These are phyloP conservation scores for Herpotrichia juniperi DNA, from an alignment of 2,329 filamentous ascomycete genomes.

Conservation along the genomic window DNA sequence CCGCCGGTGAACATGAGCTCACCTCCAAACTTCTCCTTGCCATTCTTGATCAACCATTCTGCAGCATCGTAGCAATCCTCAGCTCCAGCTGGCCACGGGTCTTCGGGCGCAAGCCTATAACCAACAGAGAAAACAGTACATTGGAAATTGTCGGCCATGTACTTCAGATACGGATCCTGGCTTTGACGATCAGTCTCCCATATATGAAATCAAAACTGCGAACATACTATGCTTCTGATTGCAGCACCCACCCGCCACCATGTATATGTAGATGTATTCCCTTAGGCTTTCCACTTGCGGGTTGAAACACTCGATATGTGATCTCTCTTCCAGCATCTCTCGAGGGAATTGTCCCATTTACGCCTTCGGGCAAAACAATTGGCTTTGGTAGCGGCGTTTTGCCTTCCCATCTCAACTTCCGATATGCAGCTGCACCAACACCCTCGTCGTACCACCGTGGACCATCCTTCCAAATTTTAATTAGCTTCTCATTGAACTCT, in stretches of 20 bases:
- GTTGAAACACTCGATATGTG: constrained; percentile 59
- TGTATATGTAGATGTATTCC: constrained; percentile 64
- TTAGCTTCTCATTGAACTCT: constrained; percentile 53
- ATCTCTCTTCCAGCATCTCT: constrained; percentile 58
- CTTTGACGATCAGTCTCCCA: constrained; percentile 21
- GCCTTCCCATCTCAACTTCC: constrained; percentile 60
- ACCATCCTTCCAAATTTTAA: constrained; percentile 49
- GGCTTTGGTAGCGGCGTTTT: constrained; percentile 59
- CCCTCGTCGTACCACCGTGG: constrained; percentile 62
- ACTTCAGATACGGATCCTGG: constrained; percentile 56
- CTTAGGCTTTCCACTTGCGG: constrained; percentile 51
- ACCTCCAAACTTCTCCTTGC: constrained; percentile 50
- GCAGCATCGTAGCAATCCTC: constrained; percentile 65
- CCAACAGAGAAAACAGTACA: constrained; percentile 62
- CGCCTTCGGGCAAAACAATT: constrained; percentile 52
- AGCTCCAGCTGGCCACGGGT: constrained; percentile 61
- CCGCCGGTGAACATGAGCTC: constrained; percentile 50
- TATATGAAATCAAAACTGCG: neutral
- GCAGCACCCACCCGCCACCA: constrained; percentile 57
- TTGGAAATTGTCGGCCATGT: constrained; percentile 56
- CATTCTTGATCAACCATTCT: constrained; percentile 59
- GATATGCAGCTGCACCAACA: constrained; percentile 61
- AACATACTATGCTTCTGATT: constrained; percentile 47
- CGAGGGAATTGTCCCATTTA: constrained; percentile 58
- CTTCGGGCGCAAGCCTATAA: constrained; percentile 65